Base-by-base conservation (phyloP, 805 yeast genomes). In the Blastobotrys terrestris region DNA sequence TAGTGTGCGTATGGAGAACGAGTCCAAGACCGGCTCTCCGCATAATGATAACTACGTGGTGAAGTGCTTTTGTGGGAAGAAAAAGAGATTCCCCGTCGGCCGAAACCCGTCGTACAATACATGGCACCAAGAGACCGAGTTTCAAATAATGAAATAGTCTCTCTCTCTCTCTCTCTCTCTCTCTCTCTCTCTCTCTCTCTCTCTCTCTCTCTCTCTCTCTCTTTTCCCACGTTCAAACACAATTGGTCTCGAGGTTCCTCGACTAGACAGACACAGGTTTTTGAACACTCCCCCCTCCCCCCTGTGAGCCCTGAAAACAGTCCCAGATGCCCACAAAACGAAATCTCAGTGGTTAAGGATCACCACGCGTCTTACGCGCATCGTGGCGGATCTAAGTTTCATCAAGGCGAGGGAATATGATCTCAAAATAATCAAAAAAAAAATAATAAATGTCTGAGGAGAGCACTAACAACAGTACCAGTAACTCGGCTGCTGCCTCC, bases 81-180 rank as follows among this genome's bases (percentile, higher is more conserved):
- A 51, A 5, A 85, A 79, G 62, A 61, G 85, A 50, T 87, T 75
- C 58, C 89, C 90, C 0, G 72, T 82, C 2, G 94, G 94, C 0
- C 67, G 67, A 40, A 61, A 84, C 57, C 70, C 77, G 41, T 70
- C 72, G 22, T 82, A 79, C 62, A 61, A 58, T 20, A 63, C 78
- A 6, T 83, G 61, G 60, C 41, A 42, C n/a, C 63, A 61, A 31
- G 40, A 21, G 3, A 39, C 46, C 14, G 43, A 16, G 6, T 5
- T n/a, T 7, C 43, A 40, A 40, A 40, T 40, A 7, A 40, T 40
- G 14, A 40, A 26, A 5, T 26, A 5, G 8, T 5, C 5, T 26
- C 11, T 26, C 11, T 26, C 11, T 26, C 11, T 26, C 11, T 26
- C 11, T 11, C 35, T 5, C 5, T 26, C 11, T 26, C 11, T 26